Conservation (phyloP, 352 stramenopile genomes). For the Phytopythium mirpurense region DNA sequence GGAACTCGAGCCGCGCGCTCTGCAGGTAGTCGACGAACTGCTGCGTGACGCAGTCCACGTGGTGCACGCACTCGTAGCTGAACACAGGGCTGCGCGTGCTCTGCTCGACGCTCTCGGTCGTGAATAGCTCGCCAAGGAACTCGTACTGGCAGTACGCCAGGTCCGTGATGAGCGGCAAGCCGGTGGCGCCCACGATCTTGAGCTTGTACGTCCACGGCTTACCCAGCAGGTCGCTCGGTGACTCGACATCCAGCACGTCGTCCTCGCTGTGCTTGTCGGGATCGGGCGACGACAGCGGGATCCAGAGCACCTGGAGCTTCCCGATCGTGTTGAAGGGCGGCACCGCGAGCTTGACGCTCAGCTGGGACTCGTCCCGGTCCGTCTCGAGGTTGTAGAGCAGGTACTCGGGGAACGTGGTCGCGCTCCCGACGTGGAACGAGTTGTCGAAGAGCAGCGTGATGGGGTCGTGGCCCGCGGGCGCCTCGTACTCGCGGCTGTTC, state of each 20-base stretch:
- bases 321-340: slow-evolving; percentile 92
- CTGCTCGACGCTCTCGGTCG: slow-evolving; percentile 88
- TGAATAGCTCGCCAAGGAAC: slow-evolving; percentile 90
- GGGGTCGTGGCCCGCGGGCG: slow-evolving; percentile 82
- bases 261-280: slow-evolving; percentile 61
- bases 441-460: slow-evolving; percentile 92
- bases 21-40: slow-evolving; percentile 87
- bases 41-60: slow-evolving; percentile 81
- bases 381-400: slow-evolving; percentile 91
- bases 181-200: slow-evolving; percentile 75
- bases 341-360: slow-evolving; percentile 89
- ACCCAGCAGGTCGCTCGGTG: slow-evolving; percentile 70
- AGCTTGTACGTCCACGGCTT: slow-evolving; percentile 90
- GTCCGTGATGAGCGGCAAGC: slow-evolving; percentile 86
- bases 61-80: slow-evolving; percentile 87
- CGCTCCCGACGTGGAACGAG: slow-evolving; percentile 89
- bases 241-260: slow-evolving; percentile 68
- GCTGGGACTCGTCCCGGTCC: slow-evolving; percentile 83
- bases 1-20: slow-evolving; percentile 75
- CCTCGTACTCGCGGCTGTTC: slow-evolving; percentile 84
- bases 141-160: slow-evolving; percentile 92
- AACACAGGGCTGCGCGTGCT: slow-evolving; percentile 85
- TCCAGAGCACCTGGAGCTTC: slow-evolving; percentile 89
- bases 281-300: slow-evolving; percentile 74
- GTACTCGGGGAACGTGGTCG: slow-evolving; percentile 91